Evolutionary conservation across 2,329 filamentous ascomycete species (phyloP).

Genomic region (Fulvia fulva): DNA sequence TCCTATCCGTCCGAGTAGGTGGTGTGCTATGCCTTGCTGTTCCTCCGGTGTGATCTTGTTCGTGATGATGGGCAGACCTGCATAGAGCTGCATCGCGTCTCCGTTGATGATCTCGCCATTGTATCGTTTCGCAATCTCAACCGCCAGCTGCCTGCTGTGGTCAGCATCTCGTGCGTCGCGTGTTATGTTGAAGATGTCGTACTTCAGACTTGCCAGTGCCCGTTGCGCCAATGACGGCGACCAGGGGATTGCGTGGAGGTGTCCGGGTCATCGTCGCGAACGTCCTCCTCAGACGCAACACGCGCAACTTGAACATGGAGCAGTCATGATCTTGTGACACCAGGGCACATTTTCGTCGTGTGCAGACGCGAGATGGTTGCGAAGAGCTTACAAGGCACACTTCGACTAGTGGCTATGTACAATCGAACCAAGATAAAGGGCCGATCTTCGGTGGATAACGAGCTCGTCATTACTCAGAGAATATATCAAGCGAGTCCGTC

Average conservation of each 20-base stretch:
- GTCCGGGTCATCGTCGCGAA: slow-evolving; percentile 21
- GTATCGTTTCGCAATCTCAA: slow-evolving; percentile 77
- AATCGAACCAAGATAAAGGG: background rate
- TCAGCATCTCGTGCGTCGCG: slow-evolving; percentile 29
- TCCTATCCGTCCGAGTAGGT: slow-evolving; percentile 75
- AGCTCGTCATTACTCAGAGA: background rate
- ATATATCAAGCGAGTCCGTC: background rate
- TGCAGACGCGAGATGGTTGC: background rate
- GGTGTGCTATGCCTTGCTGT: slow-evolving; percentile 76
- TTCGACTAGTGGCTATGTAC: too few relatives aligned
- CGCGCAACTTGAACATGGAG: slow-evolving; percentile 10
- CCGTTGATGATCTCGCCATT: slow-evolving; percentile 95
- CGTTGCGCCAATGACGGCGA: slow-evolving; percentile 83
- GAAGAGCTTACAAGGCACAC: background rate
- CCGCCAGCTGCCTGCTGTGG: slow-evolving; percentile 64
- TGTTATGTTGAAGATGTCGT: slow-evolving; percentile 17
- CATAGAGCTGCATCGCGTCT: slow-evolving; percentile 97
- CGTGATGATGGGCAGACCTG: slow-evolving; percentile 86
- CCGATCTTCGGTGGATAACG: slow-evolving; percentile 7
- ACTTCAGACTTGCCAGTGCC: slow-evolving; percentile 93
- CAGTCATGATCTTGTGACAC: background rate
- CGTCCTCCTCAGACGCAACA: slow-evolving; percentile 4
- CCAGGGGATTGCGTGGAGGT: slow-evolving; percentile 52
- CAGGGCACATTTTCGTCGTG: too few relatives aligned
- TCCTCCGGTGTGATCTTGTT: slow-evolving; percentile 82